These are phyloP conservation scores for Coemansia sp. DNA, from an alignment of 192 early-diverging fungal genomes.

Conservation along the genomic window DNA sequence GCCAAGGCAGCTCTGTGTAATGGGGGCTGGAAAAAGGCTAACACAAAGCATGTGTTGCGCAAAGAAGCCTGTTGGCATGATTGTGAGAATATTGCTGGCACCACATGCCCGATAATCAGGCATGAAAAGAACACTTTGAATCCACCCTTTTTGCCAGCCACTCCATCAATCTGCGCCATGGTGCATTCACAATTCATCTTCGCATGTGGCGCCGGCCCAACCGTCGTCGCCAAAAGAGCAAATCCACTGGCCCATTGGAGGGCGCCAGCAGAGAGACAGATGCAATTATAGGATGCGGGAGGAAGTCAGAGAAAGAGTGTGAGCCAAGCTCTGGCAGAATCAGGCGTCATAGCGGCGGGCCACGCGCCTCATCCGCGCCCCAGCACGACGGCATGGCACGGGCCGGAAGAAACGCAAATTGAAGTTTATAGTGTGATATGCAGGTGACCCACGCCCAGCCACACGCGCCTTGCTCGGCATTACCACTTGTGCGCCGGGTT, in stretches of 20 bases:
- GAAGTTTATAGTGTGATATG: neutral
- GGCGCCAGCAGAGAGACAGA: neutral
- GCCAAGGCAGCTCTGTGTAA: neutral
- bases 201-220: slow-evolving; percentile 5
- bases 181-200: slow-evolving; percentile 15
- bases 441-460: neutral
- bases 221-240: neutral
- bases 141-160: neutral
- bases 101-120: neutral
- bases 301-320: neutral
- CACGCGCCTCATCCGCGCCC: neutral
- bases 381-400: neutral
- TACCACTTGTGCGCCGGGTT: neutral
- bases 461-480: neutral
- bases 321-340: neutral
- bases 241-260: neutral
- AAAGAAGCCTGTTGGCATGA: neutral
- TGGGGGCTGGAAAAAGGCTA: neutral
- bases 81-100: neutral
- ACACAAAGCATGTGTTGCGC: neutral
- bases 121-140: neutral
- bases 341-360: neutral
- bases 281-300: neutral
- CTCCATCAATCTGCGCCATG: slow-evolving; percentile 6
- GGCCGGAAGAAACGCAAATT: neutral